Base-by-base conservation (phyloP, 2,329 filamentous ascomycete species). In the Phyllosticta citrichinensis region DNA sequence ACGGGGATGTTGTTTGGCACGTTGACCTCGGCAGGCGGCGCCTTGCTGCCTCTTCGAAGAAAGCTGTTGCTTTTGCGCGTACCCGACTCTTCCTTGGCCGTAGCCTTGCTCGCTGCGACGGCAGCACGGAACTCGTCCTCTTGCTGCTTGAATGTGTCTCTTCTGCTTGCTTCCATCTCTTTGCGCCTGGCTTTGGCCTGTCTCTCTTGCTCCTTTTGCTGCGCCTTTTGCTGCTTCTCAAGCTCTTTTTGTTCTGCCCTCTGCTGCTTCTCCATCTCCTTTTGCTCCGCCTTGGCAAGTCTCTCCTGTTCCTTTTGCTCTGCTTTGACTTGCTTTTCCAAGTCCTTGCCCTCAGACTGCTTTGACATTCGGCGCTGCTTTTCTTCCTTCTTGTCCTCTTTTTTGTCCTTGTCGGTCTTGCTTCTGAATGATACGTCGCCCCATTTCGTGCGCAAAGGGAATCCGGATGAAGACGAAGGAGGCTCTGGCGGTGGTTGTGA, bases 81-180 rank as follows among this genome's bases (percentile, higher is more conserved):
- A 19, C n/a, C 17, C 6, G 82, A 52, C 24, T 62, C 61, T n/a
- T 58, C 56, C 27, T 55, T 56, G 10, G 85, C 83, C 9, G 81
- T 80, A 63, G 79, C 79, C 70, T 83, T 88, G 74, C 86, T 89
- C 25, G 82, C 83, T 62, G 88, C 85, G 3, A 90, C 76, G 0
- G 82, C 86, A 61, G 78, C 81, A 65, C 82, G 82, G 24, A 88
- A 67, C 51, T 91, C 84, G 10, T 85, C 83, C 68, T 86, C 83
- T 62, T 81, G 80, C 66, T 80, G 80, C 63, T 79, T 77, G 67
- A 78, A 81, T n/a, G 77, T 75, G 55, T 84, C 81, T 35, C 83
- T 80, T 30, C 85, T 79, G 57, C 73, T 72, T 5, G 63, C 64
- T 20, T 68, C 67, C n/a, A 64, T 64, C 33, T 73, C 71, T 56